These are phyloP conservation scores for Eutypa lata DNA, from an alignment of 2,329 filamentous ascomycete species.

Conservation along the genomic window DNA sequence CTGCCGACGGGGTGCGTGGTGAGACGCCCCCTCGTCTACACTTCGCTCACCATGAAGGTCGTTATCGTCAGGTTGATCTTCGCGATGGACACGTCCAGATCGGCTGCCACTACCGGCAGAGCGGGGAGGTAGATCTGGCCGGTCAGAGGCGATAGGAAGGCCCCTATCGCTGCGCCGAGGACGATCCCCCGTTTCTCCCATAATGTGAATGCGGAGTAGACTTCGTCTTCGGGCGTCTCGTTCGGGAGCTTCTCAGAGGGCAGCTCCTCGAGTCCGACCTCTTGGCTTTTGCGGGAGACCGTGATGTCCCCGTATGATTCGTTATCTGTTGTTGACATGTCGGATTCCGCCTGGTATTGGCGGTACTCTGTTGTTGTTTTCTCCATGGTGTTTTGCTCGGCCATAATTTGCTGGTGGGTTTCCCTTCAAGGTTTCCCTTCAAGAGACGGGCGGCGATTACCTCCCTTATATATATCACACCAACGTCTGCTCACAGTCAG, in stretches of 20 bases:
- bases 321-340: background rate
- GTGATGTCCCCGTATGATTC: background rate
- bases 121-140: slow-evolving; percentile 45
- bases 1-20: no score
- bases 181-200: slow-evolving; percentile 28
- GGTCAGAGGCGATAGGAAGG: slow-evolving; percentile 31
- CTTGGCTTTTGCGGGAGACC: background rate
- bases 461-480: no score
- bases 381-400: no score
- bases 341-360: no score
- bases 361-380: background rate
- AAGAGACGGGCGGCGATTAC: no score
- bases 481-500: no score
- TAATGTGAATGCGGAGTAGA: slow-evolving; percentile 22
- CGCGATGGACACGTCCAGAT: slow-evolving; percentile 33
- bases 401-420: background rate
- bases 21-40: no score
- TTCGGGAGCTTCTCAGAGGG: background rate
- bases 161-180: slow-evolving; percentile 23
- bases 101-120: slow-evolving; percentile 35
- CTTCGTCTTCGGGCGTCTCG: background rate
- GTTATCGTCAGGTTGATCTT: slow-evolving; percentile 34
- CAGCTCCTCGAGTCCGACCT: background rate
- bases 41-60: slow-evolving; percentile 34
- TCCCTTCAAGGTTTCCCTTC: no score